Conservation (phyloP, 371 early-diverging fungal species). For the Syncephalastrum contaminatum region DNA sequence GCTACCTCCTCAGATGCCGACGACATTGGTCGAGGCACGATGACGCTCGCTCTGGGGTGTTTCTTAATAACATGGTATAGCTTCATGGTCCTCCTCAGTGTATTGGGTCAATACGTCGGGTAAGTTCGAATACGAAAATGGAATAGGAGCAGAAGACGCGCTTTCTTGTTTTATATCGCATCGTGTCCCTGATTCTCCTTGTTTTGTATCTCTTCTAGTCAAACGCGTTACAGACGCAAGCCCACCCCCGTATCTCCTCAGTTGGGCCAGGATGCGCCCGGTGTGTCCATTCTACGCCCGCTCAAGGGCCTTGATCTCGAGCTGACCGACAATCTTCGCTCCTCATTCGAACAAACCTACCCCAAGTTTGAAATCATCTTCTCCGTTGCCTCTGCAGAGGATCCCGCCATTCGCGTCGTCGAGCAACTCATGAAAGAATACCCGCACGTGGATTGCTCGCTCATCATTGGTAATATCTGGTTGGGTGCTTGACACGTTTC, state of each 20-base stretch:
- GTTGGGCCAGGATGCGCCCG: constrained; percentile 50
- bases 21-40: constrained; percentile 7
- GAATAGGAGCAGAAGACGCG: background rate
- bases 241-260: constrained; percentile 49
- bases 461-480: constrained; percentile 45
- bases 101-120: constrained; percentile 46
- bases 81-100: constrained; percentile 40
- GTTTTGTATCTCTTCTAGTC: constrained; percentile 26
- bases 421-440: constrained; percentile 63
- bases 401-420: constrained; percentile 78
- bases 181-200: background rate
- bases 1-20: constrained; percentile 3
- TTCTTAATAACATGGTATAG: constrained; percentile 34
- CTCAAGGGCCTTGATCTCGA: constrained; percentile 88
- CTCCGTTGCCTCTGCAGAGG: constrained; percentile 74
- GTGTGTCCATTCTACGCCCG: constrained; percentile 87
- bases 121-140: constrained; percentile 12
- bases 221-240: constrained; percentile 47
- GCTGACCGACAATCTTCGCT: constrained; percentile 74
- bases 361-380: constrained; percentile 83
- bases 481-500: background rate
- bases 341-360: constrained; percentile 83
- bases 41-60: constrained; percentile 9
- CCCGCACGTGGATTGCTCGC: constrained; percentile 68
- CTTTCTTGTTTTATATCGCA: background rate